Percentiles rank a stretch among this genome's conserved stretches.
These are phyloP conservation scores for Puccinia horiana DNA, from an alignment of 1,284 basidiomycete genomes.

Conservation along the genomic window DNA sequence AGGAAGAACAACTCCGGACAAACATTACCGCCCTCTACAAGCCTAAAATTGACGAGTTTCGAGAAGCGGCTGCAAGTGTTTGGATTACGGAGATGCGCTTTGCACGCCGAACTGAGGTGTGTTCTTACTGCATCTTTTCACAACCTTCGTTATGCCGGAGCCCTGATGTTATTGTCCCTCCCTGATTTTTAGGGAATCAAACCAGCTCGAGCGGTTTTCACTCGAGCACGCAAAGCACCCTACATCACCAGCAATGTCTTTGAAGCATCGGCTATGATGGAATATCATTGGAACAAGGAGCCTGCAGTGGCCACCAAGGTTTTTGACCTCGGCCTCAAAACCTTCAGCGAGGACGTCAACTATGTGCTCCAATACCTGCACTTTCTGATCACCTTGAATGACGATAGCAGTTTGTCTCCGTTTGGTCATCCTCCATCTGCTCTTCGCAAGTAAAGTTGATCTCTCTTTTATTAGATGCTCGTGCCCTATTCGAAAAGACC, in stretches of 20 bases:
- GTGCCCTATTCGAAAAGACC: constrained; percentile 89
- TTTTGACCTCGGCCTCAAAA: constrained; percentile 89
- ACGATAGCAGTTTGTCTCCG: constrained; percentile 77
- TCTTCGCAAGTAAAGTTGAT: background rate
- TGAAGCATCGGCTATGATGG: constrained; percentile 89
- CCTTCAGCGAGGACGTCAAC: constrained; percentile 77
- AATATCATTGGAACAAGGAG: constrained; percentile 91
- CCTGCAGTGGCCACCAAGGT: constrained; percentile 81
- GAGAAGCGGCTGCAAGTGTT: constrained; percentile 62
- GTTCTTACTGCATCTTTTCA: constrained; percentile 50
- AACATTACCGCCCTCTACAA: constrained; percentile 56
- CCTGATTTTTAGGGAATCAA: constrained; percentile 66
- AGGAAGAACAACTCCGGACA: constrained; percentile 59
- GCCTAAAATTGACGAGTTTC: constrained; percentile 62
- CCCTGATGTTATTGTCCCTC: background rate
- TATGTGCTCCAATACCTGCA: constrained; percentile 86
- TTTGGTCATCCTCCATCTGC: background rate
- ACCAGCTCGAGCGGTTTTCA: constrained; percentile 76
- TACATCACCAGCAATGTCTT: constrained; percentile 89
- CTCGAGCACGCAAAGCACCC: constrained; percentile 78
- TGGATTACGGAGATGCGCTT: constrained; percentile 91
- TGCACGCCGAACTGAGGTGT: constrained; percentile 72
- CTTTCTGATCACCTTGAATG: constrained; percentile 91
- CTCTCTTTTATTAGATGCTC: constrained; percentile 69
- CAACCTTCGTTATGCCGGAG: background rate